Percentiles rank a stretch among this genome's conserved stretches.
Conservation (phyloP, 164 flowering plant genomes). For the Berberis thunbergii region DNA sequence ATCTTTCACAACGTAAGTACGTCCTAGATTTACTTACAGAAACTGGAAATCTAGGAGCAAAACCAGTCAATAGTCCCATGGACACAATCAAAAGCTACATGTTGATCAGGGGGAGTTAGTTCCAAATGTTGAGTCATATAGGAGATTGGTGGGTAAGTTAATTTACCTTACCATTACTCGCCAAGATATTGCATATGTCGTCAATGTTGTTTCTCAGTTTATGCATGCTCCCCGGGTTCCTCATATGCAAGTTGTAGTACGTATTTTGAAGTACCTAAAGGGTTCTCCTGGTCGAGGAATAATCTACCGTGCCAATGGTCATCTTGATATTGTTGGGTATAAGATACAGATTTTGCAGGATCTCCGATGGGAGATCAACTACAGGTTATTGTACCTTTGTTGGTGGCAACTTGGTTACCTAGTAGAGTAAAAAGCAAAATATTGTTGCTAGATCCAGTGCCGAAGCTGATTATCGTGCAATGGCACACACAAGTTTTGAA, state of each 20-base stretch:
- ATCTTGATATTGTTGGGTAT: not conserved
- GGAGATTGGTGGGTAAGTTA: not conserved
- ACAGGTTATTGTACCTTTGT: not conserved
- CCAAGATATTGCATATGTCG: not conserved
- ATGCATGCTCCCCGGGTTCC: not conserved
- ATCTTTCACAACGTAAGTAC: not conserved
- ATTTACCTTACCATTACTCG: not conserved
- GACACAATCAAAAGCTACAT: not conserved
- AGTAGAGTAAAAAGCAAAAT: not conserved
- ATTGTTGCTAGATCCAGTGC: not conserved
- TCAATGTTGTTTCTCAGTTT: not conserved
- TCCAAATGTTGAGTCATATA: not conserved
- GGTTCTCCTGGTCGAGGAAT: not conserved
- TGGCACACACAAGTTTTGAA: not conserved
- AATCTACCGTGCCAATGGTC: not conserved
- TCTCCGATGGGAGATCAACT: not conserved
- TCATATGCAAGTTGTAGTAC: not conserved
- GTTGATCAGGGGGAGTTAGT: not conserved
- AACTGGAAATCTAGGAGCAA: not conserved
- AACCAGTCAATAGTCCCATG: not conserved
- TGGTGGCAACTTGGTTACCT: not conserved
- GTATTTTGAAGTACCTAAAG: not conserved
- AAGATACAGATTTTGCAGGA: not conserved
- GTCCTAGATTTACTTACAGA: not conserved
- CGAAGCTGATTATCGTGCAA: not conserved